Evolutionary conservation across 305 asterid species (phyloP).

Genomic region (Fraxinus angustifolia): DNA sequence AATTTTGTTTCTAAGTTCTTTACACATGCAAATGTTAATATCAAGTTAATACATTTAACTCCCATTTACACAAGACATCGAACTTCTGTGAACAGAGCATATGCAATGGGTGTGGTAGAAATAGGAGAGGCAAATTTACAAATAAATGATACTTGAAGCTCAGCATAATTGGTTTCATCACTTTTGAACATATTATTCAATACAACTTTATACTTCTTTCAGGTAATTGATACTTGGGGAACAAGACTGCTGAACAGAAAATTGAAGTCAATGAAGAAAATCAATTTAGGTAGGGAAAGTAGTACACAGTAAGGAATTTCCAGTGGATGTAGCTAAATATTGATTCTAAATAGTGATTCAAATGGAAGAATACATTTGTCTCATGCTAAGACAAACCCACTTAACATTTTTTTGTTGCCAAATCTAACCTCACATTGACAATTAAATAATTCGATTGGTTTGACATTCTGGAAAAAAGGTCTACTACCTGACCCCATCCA

Average conservation of each 20-base stretch:
- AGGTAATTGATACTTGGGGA: not conserved
- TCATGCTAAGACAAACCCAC: not conserved
- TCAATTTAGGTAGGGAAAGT: not conserved
- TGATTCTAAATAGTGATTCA: not conserved
- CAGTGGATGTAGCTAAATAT: not conserved
- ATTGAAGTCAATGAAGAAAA: not conserved
- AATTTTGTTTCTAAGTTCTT: not conserved
- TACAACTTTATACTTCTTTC: not conserved
- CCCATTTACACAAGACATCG: not conserved
- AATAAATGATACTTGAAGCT: not conserved
- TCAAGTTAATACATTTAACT: constrained; percentile 3
- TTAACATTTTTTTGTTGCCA: not conserved
- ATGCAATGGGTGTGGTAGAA: not conserved
- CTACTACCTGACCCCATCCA: constrained; percentile 98
- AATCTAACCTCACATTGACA: not conserved
- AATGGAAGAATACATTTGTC: not conserved
- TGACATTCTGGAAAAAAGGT: not conserved
- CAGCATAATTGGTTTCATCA: not conserved
- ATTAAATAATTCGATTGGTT: not conserved
- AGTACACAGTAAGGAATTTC: not conserved
- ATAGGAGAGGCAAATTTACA: not conserved
- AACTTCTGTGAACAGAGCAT: not conserved
- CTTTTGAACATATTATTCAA: not conserved
- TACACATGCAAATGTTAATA: not conserved
- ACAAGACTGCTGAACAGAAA: not conserved